Evolutionary conservation across 805 yeast genomes (phyloP).

Genomic region (Ogataea nitratoaversa): DNA sequence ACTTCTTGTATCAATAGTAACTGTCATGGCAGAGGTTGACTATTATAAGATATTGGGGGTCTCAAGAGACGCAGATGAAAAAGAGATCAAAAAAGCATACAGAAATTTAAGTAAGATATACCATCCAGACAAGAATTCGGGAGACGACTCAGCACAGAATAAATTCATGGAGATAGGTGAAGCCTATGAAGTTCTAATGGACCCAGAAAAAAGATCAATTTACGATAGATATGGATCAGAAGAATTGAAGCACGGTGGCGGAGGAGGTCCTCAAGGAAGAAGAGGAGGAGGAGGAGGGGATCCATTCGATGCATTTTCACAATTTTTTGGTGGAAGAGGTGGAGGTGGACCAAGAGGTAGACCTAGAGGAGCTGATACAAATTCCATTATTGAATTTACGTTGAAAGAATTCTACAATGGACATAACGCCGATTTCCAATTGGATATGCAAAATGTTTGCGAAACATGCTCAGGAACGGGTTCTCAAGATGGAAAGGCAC

Average conservation of each 20-base stretch:
- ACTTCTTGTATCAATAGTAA: not conserved
- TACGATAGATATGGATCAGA: slow-evolving; percentile 80
- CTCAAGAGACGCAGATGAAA: slow-evolving; percentile 62
- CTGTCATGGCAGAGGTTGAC: slow-evolving; percentile 35
- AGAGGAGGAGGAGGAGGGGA: slow-evolving; percentile 25
- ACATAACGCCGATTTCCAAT: slow-evolving; percentile 49
- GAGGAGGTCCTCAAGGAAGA: slow-evolving; percentile 36
- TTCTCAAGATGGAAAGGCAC: slow-evolving; percentile 69
- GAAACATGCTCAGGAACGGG: slow-evolving; percentile 81
- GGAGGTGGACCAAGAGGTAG: slow-evolving; percentile 36
- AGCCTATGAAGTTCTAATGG: slow-evolving; percentile 83
- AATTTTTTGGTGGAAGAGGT: slow-evolving; percentile 53
- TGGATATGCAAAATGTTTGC: slow-evolving; percentile 74
- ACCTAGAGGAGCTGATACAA: slow-evolving; percentile 55
- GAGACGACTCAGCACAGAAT: slow-evolving; percentile 76
- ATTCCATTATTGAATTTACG: slow-evolving; percentile 50
- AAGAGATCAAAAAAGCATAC: slow-evolving; percentile 82
- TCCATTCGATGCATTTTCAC: slow-evolving; percentile 55
- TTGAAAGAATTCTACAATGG: slow-evolving; percentile 73
- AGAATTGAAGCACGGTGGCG: slow-evolving; percentile 60
- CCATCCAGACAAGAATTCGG: slow-evolving; percentile 93
- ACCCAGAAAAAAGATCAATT: slow-evolving; percentile 59
- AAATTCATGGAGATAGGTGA: slow-evolving; percentile 88
- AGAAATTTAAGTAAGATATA: slow-evolving; percentile 74
- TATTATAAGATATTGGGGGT: slow-evolving; percentile 64